Percentiles rank a stretch among this genome's conserved stretches.
Conservation (phyloP, 805 yeast genomes). For the Barnettozyma botsteinii region DNA sequence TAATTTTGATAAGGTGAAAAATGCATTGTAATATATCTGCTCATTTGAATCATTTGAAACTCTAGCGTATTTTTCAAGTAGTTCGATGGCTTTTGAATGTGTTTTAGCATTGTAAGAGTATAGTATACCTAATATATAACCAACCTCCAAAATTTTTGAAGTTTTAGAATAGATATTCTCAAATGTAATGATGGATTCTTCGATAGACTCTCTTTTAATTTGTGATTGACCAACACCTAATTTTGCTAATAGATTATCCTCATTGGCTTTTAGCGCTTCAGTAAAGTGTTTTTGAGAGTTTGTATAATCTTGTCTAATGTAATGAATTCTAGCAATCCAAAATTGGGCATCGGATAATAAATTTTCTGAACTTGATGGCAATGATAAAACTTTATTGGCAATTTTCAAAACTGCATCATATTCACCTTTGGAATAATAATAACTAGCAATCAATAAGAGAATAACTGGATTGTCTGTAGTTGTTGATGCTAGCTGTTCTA, state of each 20-base stretch:
- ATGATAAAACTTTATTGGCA: conserved; percentile 42
- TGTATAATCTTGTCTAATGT: conserved; percentile 52
- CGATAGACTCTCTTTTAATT: conserved; percentile 61
- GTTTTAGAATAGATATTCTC: conserved; percentile 64
- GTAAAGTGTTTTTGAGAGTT: conserved; percentile 68
- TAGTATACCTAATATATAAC: conserved; percentile 69
- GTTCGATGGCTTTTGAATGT: conserved; percentile 48
- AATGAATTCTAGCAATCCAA: conserved; percentile 83
- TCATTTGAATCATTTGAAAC: conserved; percentile 54
- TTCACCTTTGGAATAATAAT: conserved; percentile 63
- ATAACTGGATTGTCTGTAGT: conserved; percentile 53
- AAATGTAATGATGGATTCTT: conserved; percentile 82
- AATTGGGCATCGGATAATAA: conserved; percentile 59
- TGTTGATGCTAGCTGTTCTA: conserved; percentile 30
- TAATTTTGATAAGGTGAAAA: conserved; percentile 60
- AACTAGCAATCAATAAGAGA: conserved; percentile 61
- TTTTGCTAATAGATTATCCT: conserved; percentile 59
- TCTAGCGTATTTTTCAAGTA: conserved; percentile 66
- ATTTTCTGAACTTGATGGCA: conserved; percentile 32
- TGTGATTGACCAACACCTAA: conserved; percentile 86
- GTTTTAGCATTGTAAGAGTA: conserved; percentile 38
- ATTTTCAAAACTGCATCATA: conserved; percentile 52
- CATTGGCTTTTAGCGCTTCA: conserved; percentile 62
- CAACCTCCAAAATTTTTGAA: conserved; percentile 68
- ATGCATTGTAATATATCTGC: conserved; percentile 57